A percentile compares a stretch with the other conserved stretches of the same genome.
Evolutionary conservation across 2,329 filamentous ascomycete genomes (phyloP).

Genomic region (Amauroascus niger): DNA sequence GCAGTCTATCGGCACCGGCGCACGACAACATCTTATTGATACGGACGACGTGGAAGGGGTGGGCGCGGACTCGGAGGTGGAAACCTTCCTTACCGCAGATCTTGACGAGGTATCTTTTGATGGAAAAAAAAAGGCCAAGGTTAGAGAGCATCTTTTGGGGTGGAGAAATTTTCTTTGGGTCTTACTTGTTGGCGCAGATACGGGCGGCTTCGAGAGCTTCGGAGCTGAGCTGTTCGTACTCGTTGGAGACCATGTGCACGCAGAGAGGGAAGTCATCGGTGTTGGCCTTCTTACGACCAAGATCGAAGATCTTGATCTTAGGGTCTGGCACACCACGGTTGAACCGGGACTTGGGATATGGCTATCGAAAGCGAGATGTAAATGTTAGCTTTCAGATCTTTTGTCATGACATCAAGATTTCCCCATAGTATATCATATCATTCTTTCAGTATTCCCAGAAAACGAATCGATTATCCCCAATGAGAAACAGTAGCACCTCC

Average conservation of each 20-base stretch:
- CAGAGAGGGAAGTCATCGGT: conserved; percentile 99
- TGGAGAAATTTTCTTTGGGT: conserved; percentile 12
- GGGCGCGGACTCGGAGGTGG: conserved; percentile 67
- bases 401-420: not conserved
- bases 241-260: conserved; percentile 99
- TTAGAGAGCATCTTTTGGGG: no score
- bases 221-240: conserved; percentile 99
- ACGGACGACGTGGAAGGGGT: conserved; percentile 99
- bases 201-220: conserved; percentile 99
- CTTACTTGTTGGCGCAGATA: conserved; percentile 99
- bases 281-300: conserved; percentile 94
- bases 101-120: conserved; percentile 55
- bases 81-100: conserved; percentile 61
- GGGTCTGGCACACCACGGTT: conserved; percentile 92
- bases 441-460: not conserved
- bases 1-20: conserved; percentile 99
- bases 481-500: no score
- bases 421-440: not conserved
- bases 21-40: conserved; percentile 99
- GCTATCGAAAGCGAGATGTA: conserved; percentile 42
- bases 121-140: not conserved
- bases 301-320: conserved; percentile 94
- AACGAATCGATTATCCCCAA: no score
- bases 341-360: conserved; percentile 99
- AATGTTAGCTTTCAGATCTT: not conserved